These are phyloP conservation scores for Lotmaria passim DNA, from an alignment of 208 protist genomes.

Conservation along the genomic window DNA sequence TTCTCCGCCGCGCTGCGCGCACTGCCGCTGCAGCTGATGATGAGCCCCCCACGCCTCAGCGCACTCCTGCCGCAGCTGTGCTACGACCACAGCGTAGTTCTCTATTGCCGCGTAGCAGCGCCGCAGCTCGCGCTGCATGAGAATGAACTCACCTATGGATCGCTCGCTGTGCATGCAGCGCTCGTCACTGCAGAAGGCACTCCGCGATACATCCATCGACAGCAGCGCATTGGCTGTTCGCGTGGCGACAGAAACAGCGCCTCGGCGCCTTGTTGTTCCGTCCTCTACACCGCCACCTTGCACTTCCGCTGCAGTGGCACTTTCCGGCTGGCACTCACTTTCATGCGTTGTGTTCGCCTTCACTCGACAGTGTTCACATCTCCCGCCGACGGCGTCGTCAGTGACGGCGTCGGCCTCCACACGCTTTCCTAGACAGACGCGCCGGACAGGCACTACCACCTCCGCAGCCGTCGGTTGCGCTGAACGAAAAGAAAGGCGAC, in stretches of 20 bases:
- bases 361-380: no score
- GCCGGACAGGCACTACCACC: no score
- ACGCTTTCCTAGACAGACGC: no score
- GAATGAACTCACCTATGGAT: conserved; percentile 73
- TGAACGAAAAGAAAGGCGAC: no score
- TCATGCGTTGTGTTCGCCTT: no score
- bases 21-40: conserved; percentile 7
- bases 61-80: conserved; percentile 31
- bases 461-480: no score
- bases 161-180: conserved; percentile 72
- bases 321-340: no score
- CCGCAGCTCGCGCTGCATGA: conserved; percentile 64
- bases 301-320: background rate
- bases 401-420: no score
- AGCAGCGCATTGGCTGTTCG: background rate
- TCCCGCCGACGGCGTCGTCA: no score
- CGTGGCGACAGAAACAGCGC: background rate
- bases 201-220: background rate
- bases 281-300: background rate
- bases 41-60: conserved; percentile 4
- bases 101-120: conserved; percentile 52
- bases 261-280: background rate
- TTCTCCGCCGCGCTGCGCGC: conserved; percentile 4
- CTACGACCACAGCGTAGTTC: conserved; percentile 30
- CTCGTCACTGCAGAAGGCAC: conserved; percentile 30